phyloP scores from a whole-genome alignment of 2,329 filamentous ascomycete species.

The Trichoderma simmonsii region DNA sequence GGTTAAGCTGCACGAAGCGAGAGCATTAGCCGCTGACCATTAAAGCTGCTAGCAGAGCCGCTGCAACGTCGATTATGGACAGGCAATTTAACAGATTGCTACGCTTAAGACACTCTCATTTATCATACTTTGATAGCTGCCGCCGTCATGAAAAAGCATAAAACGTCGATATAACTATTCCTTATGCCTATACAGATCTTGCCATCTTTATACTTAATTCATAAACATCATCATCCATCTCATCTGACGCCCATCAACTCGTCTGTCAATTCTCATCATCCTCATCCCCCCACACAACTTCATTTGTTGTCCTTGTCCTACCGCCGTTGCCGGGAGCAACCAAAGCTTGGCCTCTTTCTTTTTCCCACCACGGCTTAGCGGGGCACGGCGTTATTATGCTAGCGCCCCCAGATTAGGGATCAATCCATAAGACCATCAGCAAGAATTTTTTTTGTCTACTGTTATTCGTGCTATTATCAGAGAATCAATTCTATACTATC shows the following conservation, averaged over 20 bases:
- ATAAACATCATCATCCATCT: not conserved
- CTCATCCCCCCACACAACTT: not conserved
- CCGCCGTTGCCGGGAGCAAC: conserved; percentile 16
- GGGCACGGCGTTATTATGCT: not conserved
- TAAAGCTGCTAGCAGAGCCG: not conserved
- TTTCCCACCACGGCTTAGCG: not conserved
- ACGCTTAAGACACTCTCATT: not conserved
- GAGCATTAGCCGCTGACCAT: conserved; percentile 1
- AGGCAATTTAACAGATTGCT: not conserved
- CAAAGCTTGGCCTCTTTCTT: not conserved
- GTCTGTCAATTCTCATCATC: not conserved
- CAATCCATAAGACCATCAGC: not conserved
- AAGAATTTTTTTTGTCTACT: not conserved
- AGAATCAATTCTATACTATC: not conserved
- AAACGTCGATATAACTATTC: not conserved
- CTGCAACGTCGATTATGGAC: not conserved
- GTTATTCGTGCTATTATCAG: not conserved
- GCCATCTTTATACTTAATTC: not conserved
- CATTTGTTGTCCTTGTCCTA: conserved; percentile 1
- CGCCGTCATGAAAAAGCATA: not conserved
- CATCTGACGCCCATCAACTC: not conserved
- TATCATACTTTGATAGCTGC: not conserved
- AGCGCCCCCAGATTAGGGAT: not conserved
- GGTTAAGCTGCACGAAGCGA: not conserved
- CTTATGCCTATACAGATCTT: not conserved